Evolutionary conservation across 1,284 basidiomycete species (phyloP), one percentile per base, ranked within the genome.

Genomic region (Heterobasidion irregulare): DNA sequence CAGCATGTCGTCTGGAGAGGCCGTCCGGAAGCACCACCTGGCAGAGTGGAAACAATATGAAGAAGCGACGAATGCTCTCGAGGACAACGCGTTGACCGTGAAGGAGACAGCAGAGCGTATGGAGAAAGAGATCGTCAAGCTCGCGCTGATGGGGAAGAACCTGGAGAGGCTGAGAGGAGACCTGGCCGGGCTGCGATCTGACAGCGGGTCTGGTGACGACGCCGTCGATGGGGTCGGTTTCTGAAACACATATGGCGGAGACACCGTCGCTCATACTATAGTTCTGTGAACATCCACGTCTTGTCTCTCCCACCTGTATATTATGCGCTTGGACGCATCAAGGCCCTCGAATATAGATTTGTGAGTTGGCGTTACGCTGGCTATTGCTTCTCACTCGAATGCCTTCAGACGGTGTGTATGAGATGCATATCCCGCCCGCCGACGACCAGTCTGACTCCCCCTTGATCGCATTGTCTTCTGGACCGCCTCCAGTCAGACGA

Each of bases 81-180:
- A 13, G 16, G 19, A 38, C 33, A 26, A n/a, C 33, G 8, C 32
- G 35, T 18, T 15, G 19, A 33, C 15, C 49, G 19, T 13, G 47
- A 26, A 15, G 34, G 36, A n/a, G 33, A 38, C 51, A 19, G 51
- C 43, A 18, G 38, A 52, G 51, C 41, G 51, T 19, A 52, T 52
- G 51, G 51, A 34, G 51, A 26, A 38, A 19, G 51, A 52, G 51
- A 52, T 52, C 51, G 41, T 38, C 38, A 34, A 38, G 7, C 51
- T 52, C 9, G 36, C 36, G 51, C 16, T 52, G 35, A 52, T 52
- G 51, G 51, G 41, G 51, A 52, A 52, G 51, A 52, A 52, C 41
- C 26, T 52, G 51, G 18, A 19, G 33, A 34, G 51, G 13, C 26
- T 52, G 51, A 52, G 26, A 38, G 19, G 41, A n/a, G 51, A 52